Conservation (phyloP, 2,329 filamentous ascomycete genomes). For the Penicillium thymicola region DNA sequence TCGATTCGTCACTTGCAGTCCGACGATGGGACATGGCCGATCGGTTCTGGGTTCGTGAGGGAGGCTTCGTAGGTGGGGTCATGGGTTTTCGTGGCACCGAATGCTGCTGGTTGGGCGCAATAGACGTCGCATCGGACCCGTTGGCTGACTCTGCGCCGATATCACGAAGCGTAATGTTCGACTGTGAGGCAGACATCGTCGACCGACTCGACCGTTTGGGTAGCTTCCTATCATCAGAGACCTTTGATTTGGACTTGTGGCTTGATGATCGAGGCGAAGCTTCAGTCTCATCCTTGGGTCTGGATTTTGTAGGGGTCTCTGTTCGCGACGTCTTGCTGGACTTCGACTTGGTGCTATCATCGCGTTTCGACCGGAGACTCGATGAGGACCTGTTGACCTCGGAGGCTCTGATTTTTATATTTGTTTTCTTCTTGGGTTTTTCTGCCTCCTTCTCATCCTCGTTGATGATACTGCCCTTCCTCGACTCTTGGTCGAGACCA, state of each 20-base stretch:
- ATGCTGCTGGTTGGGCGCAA: slow-evolving; percentile 44
- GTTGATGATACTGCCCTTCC: slow-evolving; percentile 34
- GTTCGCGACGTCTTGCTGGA: slow-evolving; percentile 36
- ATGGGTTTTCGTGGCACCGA: slow-evolving; percentile 28
- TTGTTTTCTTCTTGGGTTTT: slow-evolving; percentile 36
- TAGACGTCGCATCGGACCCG: slow-evolving; percentile 47
- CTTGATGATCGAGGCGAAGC: slow-evolving; percentile 34
- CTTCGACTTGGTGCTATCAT: slow-evolving; percentile 32
- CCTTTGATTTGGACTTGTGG: slow-evolving; percentile 34
- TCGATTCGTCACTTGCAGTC: slow-evolving; percentile 37
- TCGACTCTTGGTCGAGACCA: slow-evolving; percentile 40
- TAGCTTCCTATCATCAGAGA: slow-evolving; percentile 30
- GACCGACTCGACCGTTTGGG: slow-evolving; percentile 34
- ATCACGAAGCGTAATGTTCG: slow-evolving; percentile 37
- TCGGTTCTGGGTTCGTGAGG: slow-evolving; percentile 35
- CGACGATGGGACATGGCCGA: slow-evolving; percentile 32
- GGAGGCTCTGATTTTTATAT: slow-evolving; percentile 35
- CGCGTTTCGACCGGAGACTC: slow-evolving; percentile 39
- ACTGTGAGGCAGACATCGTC: slow-evolving; percentile 34
- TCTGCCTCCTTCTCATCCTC: slow-evolving; percentile 33
- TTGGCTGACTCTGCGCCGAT: slow-evolving; percentile 35
- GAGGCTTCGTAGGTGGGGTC: slow-evolving; percentile 32
- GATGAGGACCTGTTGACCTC: slow-evolving; percentile 42
- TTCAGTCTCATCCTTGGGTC: slow-evolving; percentile 34
- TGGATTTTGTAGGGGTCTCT: slow-evolving; percentile 40